phyloP scores from a whole-genome alignment of 2,329 filamentous ascomycete genomes.

The Neonectria ditissima region DNA sequence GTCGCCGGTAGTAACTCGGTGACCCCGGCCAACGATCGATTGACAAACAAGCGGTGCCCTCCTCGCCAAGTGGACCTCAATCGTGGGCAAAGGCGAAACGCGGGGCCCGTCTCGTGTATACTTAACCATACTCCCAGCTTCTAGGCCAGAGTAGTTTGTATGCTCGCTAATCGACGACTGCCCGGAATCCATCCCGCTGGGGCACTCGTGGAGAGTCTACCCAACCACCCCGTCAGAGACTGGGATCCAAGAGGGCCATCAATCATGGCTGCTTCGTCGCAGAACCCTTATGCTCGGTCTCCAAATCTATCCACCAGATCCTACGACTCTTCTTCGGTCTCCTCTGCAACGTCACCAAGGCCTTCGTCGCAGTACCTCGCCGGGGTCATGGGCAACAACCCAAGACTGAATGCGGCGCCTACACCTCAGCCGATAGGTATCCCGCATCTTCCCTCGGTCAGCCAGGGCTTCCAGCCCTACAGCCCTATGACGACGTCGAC shows the following conservation, averaged over 20 bases:
- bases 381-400: constrained; percentile 64
- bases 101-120: constrained; percentile 33
- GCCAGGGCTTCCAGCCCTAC: constrained; percentile 64
- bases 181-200: constrained; percentile 33
- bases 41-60: constrained; percentile 38
- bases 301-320: constrained; percentile 71
- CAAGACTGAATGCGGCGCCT: constrained; percentile 61
- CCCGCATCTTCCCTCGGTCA: constrained; percentile 62
- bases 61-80: constrained; percentile 27
- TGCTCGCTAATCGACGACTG: constrained; percentile 41
- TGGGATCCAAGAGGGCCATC: constrained; percentile 32
- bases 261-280: constrained; percentile 64
- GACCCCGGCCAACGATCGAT: constrained; percentile 32
- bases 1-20: constrained; percentile 30
- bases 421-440: constrained; percentile 66
- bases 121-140: constrained; percentile 34
- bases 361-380: constrained; percentile 64
- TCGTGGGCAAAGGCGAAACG: constrained; percentile 26
- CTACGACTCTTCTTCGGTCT: constrained; percentile 74
- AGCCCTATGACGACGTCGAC: constrained; percentile 62
- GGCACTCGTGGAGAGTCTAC: constrained; percentile 35
- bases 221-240: constrained; percentile 29
- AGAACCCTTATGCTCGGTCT: constrained; percentile 70
- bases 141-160: constrained; percentile 38
- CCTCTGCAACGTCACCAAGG: constrained; percentile 70